phyloP scores from a whole-genome alignment of 768 basidiomycete species.

The Boletus rufocinnamomeus region DNA sequence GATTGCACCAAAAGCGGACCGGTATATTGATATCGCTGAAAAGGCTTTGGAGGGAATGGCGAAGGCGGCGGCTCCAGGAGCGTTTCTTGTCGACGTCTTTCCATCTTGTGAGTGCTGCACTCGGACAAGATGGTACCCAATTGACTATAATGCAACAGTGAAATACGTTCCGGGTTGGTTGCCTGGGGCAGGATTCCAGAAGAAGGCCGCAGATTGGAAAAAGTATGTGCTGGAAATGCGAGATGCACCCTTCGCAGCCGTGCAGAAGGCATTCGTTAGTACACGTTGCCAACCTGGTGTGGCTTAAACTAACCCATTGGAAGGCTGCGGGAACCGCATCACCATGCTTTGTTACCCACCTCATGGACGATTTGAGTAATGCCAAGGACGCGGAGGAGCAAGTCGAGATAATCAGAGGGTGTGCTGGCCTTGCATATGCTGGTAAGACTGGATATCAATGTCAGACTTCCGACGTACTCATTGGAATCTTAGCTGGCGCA shows the following conservation, averaged over 20 bases:
- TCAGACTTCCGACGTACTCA: slow-evolving; percentile 9
- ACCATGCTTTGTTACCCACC: slow-evolving; percentile 34
- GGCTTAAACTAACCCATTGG: neutral
- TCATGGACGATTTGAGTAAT: slow-evolving; percentile 25
- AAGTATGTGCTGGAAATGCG: slow-evolving; percentile 50
- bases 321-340: slow-evolving; percentile 32
- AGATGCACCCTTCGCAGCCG: slow-evolving; percentile 44
- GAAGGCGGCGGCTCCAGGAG: slow-evolving; percentile 51
- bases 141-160: slow-evolving; percentile 35
- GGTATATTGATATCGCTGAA: slow-evolving; percentile 54
- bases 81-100: slow-evolving; percentile 53
- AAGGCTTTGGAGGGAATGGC: slow-evolving; percentile 52
- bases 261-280: slow-evolving; percentile 42
- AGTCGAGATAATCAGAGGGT: slow-evolving; percentile 41
- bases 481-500: slow-evolving; percentile 37
- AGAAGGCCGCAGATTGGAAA: slow-evolving; percentile 52
- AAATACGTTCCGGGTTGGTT: slow-evolving; percentile 56
- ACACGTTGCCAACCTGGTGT: neutral
- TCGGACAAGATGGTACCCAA: neutral
- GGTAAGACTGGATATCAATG: slow-evolving; percentile 31
- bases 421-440: slow-evolving; percentile 50
- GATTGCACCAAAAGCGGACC: slow-evolving; percentile 44
- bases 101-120: slow-evolving; percentile 38
- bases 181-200: slow-evolving; percentile 52
- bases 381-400: slow-evolving; percentile 16